These are phyloP conservation scores for Pestalotiopsis sp. DNA, from an alignment of 2,329 filamentous ascomycete genomes.

Conservation along the genomic window DNA sequence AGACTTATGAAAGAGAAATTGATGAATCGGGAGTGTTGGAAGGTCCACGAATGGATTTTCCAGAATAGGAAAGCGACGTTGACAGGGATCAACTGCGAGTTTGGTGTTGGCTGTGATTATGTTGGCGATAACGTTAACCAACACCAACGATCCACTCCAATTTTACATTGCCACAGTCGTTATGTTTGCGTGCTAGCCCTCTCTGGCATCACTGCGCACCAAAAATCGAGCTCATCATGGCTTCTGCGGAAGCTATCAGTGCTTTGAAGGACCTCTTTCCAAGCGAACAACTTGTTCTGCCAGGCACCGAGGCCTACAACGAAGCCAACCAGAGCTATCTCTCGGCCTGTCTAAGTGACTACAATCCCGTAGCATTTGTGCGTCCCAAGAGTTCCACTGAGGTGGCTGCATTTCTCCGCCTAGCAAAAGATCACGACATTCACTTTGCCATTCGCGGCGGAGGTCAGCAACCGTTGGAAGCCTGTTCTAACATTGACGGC, in stretches of 20 bases:
- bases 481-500: neutral
- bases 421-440: neutral
- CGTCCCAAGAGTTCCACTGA: neutral
- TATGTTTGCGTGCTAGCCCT: no score
- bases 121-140: neutral
- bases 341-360: neutral
- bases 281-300: neutral
- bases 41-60: no score
- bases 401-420: neutral
- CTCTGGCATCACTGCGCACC: no score
- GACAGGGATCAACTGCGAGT: neutral
- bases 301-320: neutral
- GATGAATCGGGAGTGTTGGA: neutral
- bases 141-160: no score
- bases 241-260: neutral
- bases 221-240: neutral
- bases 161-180: no score
- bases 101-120: neutral
- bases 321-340: neutral
- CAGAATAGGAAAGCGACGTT: neutral
- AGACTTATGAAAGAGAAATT: neutral
- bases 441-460: neutral
- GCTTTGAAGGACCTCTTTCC: neutral
- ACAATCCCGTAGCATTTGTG: neutral
- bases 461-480: neutral